Base-by-base conservation (phyloP, 768 basidiomycete genomes). In the Russula olivacea region DNA sequence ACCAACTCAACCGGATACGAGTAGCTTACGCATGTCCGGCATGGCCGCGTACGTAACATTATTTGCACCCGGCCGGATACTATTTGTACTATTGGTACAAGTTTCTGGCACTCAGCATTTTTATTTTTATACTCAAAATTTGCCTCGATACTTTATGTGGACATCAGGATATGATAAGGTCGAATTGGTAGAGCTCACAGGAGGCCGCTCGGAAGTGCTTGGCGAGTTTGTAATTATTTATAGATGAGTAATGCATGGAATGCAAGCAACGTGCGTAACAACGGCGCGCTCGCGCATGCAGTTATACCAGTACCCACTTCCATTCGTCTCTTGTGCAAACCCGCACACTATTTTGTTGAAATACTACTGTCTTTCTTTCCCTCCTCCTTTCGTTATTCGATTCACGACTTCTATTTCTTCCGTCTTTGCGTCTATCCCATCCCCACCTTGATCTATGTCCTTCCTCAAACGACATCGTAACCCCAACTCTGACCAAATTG, bases 401-500 rank as follows among this genome's bases (percentile, higher is more conserved):
- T 25, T 38, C 45, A 15, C 43, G 36, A 47, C 52, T 45, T 45
- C 23, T 14, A 36, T 49, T 21, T 11, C 17, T 15, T 21, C 32
- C 25, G 32, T 34, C 38, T 50, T 32, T 19, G 6, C 40, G 12
- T 43, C 32, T 34, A 12, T 25, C 32, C 32, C 28, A 23, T 41
- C 40, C 15, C 38, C 55, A 43, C n/a, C 23, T 36, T 10, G 32
- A 53, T 51, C 45, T 19, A 66, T 66, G 65, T 66, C 65, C 36
- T 64, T 66, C 30, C 58, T 66, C 53, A 63, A 55, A 47, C 58
- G 63, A 49, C 59, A 61, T 55, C 63, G 54, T 43, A 54, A 61
- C 43, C 28, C 48, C 49, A 54, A 61, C 40, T 55, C 58, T 41
- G 64, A 71, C 66, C 63, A 80, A 63, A 71, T 76, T 51, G 78